Percentiles rank a stretch among this genome's conserved stretches.
These are phyloP conservation scores for Geranium incanum DNA, from an alignment of 441 rosid species.

Conservation along the genomic window DNA sequence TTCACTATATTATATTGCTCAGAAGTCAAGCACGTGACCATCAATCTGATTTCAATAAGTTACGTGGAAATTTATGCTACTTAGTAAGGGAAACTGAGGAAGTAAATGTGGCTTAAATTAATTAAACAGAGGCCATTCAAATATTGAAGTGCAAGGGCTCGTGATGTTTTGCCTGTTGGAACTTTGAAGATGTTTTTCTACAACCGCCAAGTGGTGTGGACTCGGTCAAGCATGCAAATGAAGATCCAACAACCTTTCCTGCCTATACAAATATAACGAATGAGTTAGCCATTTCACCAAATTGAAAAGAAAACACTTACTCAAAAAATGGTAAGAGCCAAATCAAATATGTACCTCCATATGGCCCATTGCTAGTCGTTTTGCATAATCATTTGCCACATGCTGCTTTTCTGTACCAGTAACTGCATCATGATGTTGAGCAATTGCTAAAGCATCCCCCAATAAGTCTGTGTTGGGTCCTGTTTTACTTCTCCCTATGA, in stretches of 20 bases:
- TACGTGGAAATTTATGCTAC: background rate
- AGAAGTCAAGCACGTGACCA: background rate
- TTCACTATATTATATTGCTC: background rate
- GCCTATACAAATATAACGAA: constrained; percentile 45
- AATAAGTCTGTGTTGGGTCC: constrained; percentile 76
- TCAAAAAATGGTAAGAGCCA: constrained; percentile 9
- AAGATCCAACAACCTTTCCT: constrained; percentile 70
- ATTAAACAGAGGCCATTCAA: background rate
- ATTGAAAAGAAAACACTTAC: constrained; percentile 15
- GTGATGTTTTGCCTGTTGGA: constrained; percentile 61
- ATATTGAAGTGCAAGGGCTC: constrained; percentile 1
- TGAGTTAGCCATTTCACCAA: constrained; percentile 5
- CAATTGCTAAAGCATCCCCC: constrained; percentile 90
- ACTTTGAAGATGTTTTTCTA: constrained; percentile 34
- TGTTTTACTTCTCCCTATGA: constrained; percentile 56
- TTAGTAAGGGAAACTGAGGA: constrained; percentile 1
- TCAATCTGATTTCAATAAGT: background rate
- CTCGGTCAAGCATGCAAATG: constrained; percentile 67
- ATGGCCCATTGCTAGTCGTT: constrained; percentile 82
- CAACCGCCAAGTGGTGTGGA: constrained; percentile 30
- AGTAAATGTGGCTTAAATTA: background rate
- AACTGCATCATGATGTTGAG: constrained; percentile 98
- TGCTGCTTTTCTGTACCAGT: constrained; percentile 92
- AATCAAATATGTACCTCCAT: constrained; percentile 45
- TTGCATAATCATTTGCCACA: constrained; percentile 93